Percentiles rank a stretch among this genome's conserved stretches.
phyloP scores from a whole-genome alignment of 352 stramenopile genomes.

The Phytophthora pluvialis region DNA sequence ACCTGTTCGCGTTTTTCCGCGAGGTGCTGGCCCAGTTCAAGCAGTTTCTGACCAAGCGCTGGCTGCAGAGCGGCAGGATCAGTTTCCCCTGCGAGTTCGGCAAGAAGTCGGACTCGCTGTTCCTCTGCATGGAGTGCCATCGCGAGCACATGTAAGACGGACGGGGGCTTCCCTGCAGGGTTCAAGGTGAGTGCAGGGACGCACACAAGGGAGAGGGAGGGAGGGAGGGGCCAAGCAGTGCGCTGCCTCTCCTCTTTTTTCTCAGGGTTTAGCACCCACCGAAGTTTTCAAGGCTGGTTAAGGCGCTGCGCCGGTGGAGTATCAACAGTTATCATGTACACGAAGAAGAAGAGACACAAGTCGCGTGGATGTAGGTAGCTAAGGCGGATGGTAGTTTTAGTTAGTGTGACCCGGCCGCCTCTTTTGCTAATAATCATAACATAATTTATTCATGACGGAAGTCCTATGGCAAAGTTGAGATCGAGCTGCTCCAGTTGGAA shows the following conservation, averaged over 20 bases:
- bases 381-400: conserved; percentile 7
- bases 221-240: conserved; percentile 25
- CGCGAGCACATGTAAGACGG: conserved; percentile 65
- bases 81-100: conserved; percentile 81
- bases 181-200: conserved; percentile 6
- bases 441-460: conserved; percentile 39
- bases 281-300: conserved; percentile 7
- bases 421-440: conserved; percentile 44
- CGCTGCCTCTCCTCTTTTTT: conserved; percentile 19
- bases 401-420: conserved; percentile 3
- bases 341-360: conserved; percentile 1
- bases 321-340: conserved; percentile 30
- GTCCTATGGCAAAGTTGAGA: neutral
- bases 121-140: conserved; percentile 88
- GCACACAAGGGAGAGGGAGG: conserved; percentile 9
- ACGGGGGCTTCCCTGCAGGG: neutral
- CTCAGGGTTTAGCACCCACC: conserved; percentile 8
- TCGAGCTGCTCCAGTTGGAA: conserved; percentile 20
- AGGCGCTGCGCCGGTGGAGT: conserved; percentile 18
- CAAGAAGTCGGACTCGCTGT: conserved; percentile 78
- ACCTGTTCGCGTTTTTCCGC: conserved; percentile 70
- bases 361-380: conserved; percentile 10
- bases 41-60: conserved; percentile 64
- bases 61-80: conserved; percentile 62
- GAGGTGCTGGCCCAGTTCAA: conserved; percentile 71